A percentile compares a stretch with the other conserved stretches of the same genome.
Conservation (phyloP, 2,329 filamentous ascomycete genomes). For the Sporothrix brasiliensis region DNA sequence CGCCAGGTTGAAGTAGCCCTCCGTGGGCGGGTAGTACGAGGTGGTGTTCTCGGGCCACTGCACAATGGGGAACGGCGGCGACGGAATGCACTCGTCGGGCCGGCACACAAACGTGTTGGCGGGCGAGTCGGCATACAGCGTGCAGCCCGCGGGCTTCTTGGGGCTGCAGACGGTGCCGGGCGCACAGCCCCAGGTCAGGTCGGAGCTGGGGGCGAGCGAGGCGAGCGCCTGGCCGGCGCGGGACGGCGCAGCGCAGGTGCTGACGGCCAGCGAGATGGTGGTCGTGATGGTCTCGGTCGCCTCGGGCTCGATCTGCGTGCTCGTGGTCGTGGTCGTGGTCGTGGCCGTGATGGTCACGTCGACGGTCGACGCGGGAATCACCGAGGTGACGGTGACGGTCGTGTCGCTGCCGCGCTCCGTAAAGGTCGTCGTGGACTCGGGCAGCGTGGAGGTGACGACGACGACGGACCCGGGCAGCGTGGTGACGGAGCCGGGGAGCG, state of each 20-base stretch:
- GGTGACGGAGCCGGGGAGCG: conserved; percentile 10
- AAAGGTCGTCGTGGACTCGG: conserved; percentile 30
- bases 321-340: conserved; percentile 10
- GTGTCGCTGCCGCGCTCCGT: conserved; percentile 23
- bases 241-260: conserved; percentile 52
- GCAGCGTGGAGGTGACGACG: conserved; percentile 28
- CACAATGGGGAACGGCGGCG: conserved; percentile 46
- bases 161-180: conserved; percentile 58
- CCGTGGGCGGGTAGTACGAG: conserved; percentile 54
- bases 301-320: conserved; percentile 29
- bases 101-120: conserved; percentile 52
- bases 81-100: conserved; percentile 49
- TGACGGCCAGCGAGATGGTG: conserved; percentile 38
- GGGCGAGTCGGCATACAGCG: conserved; percentile 55
- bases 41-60: conserved; percentile 53
- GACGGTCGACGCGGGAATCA: conserved; percentile 30
- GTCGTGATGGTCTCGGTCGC: conserved; percentile 24
- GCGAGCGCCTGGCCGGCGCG: conserved; percentile 33
- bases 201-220: conserved; percentile 44
- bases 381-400: conserved; percentile 30
- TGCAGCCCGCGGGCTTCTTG: conserved; percentile 54
- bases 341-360: not conserved
- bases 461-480: conserved; percentile 33
- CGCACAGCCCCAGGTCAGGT: conserved; percentile 57
- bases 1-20: conserved; percentile 67